Evolutionary conservation across 208 protist genomes (phyloP).

Genomic region (Leptomonas pyrrhocoris): DNA sequence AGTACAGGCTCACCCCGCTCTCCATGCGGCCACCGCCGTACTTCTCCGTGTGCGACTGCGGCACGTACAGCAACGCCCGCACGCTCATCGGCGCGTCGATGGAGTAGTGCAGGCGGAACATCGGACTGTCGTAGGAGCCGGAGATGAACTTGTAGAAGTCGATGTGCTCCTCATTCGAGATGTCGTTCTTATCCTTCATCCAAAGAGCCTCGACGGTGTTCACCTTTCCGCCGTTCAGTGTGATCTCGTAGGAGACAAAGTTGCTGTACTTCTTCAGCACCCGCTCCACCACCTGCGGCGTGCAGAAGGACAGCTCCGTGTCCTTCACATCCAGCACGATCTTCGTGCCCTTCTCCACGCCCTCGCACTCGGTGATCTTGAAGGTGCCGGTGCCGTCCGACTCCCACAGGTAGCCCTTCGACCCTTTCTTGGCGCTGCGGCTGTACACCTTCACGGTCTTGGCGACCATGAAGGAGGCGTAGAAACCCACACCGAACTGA

Average conservation of each 20-base stretch:
- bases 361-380: slow-evolving; percentile 93
- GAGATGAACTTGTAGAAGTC: slow-evolving; percentile 98
- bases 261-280: slow-evolving; percentile 98
- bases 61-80: slow-evolving; percentile 95
- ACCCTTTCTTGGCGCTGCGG: slow-evolving; percentile 80
- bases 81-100: slow-evolving; percentile 96
- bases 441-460: slow-evolving; percentile 94
- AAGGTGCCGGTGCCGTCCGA: slow-evolving; percentile 94
- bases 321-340: slow-evolving; percentile 97
- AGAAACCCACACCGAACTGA: slow-evolving; percentile 99
- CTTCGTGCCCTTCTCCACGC: slow-evolving; percentile 96
- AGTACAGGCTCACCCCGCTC: slow-evolving; percentile 95
- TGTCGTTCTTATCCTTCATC: slow-evolving; percentile 93
- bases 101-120: slow-evolving; percentile 94
- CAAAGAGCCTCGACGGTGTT: slow-evolving; percentile 97
- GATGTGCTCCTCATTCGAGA: slow-evolving; percentile 95
- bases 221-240: slow-evolving; percentile 92
- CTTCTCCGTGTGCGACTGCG: slow-evolving; percentile 96
- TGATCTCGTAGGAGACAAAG: slow-evolving; percentile 97
- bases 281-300: slow-evolving; percentile 90
- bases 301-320: slow-evolving; percentile 93
- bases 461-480: slow-evolving; percentile 97
- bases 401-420: slow-evolving; percentile 95
- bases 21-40: slow-evolving; percentile 96
- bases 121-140: slow-evolving; percentile 93